phyloP scores from a whole-genome alignment of 495 filamentous ascomycete genomes.

The Penicillium macrosclerotiorum region DNA sequence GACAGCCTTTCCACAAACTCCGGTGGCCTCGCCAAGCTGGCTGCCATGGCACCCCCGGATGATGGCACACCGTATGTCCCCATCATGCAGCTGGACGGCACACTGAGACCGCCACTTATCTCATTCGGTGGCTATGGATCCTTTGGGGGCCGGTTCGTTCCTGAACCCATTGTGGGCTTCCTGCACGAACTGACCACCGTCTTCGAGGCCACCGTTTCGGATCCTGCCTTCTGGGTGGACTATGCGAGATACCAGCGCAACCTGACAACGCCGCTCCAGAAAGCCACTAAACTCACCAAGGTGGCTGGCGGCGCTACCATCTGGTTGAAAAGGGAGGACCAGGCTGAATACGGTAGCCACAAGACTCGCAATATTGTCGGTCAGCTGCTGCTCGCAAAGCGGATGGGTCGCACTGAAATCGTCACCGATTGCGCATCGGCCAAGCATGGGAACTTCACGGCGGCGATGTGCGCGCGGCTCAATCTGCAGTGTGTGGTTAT shows the following conservation, averaged over 20 bases:
- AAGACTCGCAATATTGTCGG: slow-evolving; percentile 33
- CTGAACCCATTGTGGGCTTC: slow-evolving; percentile 33
- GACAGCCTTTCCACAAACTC: slow-evolving; percentile 8
- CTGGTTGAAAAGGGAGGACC: slow-evolving; percentile 36
- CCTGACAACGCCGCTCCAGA: slow-evolving; percentile 23
- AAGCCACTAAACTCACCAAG: slow-evolving; percentile 25
- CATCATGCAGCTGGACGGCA: slow-evolving; percentile 26
- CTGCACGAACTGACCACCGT: slow-evolving; percentile 28
- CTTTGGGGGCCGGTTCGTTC: slow-evolving; percentile 33
- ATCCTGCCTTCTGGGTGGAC: slow-evolving; percentile 31
- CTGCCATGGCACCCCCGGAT: slow-evolving; percentile 3
- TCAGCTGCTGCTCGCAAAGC: slow-evolving; percentile 31
- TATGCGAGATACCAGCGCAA: slow-evolving; percentile 23
- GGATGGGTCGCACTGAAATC: slow-evolving; percentile 31
- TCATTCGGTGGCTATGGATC: slow-evolving; percentile 28
- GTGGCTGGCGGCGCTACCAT: slow-evolving; percentile 28
- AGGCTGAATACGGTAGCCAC: slow-evolving; percentile 29
- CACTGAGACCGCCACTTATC: slow-evolving; percentile 20
- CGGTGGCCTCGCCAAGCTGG: slow-evolving; percentile 8
- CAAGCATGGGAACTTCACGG: slow-evolving; percentile 32
- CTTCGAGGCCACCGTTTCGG: slow-evolving; percentile 29
- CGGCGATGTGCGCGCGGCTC: slow-evolving; percentile 32
- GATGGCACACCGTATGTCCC: slow-evolving; percentile 20
- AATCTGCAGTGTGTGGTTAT: slow-evolving; percentile 28
- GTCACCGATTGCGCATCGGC: slow-evolving; percentile 34